A percentile compares a stretch with the other conserved stretches of the same genome.
Conservation (phyloP, 2,329 filamentous ascomycete species). For the Verticillium longisporum region DNA sequence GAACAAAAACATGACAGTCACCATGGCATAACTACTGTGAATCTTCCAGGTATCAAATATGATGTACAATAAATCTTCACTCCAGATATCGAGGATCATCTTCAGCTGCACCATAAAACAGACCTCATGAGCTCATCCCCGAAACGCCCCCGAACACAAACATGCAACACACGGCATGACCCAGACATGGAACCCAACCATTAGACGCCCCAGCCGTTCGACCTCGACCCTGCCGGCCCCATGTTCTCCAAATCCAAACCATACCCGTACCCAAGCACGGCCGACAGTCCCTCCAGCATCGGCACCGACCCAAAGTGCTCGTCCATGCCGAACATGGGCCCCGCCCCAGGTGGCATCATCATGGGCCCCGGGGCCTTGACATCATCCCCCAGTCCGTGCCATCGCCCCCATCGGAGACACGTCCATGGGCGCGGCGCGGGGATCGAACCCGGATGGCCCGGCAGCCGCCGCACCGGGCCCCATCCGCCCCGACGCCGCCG, state of each 20-base stretch:
- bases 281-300: not conserved
- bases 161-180: not conserved
- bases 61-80: too few species aligned
- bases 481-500: not conserved
- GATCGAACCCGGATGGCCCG: conserved; percentile 12
- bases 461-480: conserved; percentile 1
- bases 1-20: too few species aligned
- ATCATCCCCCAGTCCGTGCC: not conserved
- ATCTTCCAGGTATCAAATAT: too few species aligned
- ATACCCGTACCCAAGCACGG: conserved; percentile 9
- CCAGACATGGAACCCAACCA: not conserved
- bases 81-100: too few species aligned
- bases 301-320: conserved; percentile 28
- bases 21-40: too few species aligned
- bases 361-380: conserved; percentile 11
- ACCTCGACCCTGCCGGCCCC: not conserved
- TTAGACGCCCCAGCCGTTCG: not conserved
- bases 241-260: conserved; percentile 5
- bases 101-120: too few species aligned
- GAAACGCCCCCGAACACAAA: too few species aligned
- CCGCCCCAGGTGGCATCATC: conserved; percentile 18
- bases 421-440: conserved; percentile 13
- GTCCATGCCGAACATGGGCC: conserved; percentile 28
- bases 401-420: conserved; percentile 13
- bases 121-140: too few species aligned